These are phyloP conservation scores for Pseudognaphalium luteoalbum DNA, from an alignment of 129 eudicot genomes.

Conservation along the genomic window DNA sequence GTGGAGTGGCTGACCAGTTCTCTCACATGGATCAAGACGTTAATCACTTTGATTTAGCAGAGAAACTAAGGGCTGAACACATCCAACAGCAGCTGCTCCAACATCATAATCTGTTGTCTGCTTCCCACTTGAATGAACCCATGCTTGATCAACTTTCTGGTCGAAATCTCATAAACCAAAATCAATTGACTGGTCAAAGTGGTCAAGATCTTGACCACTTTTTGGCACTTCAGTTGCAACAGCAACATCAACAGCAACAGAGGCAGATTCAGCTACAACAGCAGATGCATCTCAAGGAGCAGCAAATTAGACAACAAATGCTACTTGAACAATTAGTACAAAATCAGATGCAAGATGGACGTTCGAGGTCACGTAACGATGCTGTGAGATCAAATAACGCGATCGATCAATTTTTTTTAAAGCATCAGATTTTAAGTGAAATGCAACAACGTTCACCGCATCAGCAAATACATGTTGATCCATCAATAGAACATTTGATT, in stretches of 20 bases:
- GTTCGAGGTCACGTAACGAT: conserved; percentile 55
- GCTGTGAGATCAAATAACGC: conserved; percentile 53
- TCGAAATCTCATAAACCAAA: conserved; percentile 47
- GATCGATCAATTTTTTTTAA: conserved; percentile 64
- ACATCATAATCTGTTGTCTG: conserved; percentile 54
- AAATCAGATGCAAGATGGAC: conserved; percentile 63
- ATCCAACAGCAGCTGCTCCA: conserved; percentile 69
- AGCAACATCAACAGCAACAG: conserved; percentile 49
- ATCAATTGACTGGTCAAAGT: conserved; percentile 49
- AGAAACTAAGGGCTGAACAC: conserved; percentile 63
- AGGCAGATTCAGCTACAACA: conserved; percentile 65
- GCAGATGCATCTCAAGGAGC: conserved; percentile 78
- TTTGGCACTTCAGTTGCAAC: conserved; percentile 76
- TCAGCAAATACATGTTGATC: conserved; percentile 60
- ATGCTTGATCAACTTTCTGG: conserved; percentile 45
- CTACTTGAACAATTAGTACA: conserved; percentile 79
- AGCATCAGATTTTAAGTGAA: conserved; percentile 70
- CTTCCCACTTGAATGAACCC: conserved; percentile 55
- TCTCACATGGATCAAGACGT: conserved; percentile 52
- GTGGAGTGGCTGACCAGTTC: conserved; percentile 36
- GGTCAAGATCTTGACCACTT: conserved; percentile 67
- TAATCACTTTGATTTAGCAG: conserved; percentile 57
- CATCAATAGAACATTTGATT: conserved; percentile 69
- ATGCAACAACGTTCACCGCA: conserved; percentile 69
- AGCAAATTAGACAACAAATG: conserved; percentile 60